Evolutionary conservation across 2,329 filamentous ascomycete genomes (phyloP).

Genomic region (Teratosphaeria nubilosa): DNA sequence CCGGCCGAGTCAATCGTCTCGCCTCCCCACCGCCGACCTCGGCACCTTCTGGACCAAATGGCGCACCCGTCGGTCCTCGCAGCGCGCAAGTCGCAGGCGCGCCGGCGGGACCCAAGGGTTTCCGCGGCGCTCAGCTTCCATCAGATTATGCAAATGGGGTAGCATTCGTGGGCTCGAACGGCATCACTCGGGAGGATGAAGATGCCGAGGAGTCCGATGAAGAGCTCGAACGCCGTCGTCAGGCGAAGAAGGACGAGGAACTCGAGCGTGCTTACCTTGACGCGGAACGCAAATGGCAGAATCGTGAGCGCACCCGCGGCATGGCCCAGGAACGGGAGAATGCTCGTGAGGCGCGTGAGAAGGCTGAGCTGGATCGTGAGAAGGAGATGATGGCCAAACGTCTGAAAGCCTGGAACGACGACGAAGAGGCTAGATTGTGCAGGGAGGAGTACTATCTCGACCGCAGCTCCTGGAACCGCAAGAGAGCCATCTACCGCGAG

Average conservation of each 20-base stretch:
- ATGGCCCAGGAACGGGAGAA: constrained; percentile 79
- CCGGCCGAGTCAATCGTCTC: constrained; percentile 54
- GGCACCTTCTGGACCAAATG: constrained; percentile 56
- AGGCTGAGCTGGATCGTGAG: constrained; percentile 52
- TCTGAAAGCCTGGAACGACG: constrained; percentile 79
- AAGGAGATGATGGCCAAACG: constrained; percentile 60
- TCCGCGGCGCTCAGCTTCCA: constrained; percentile 50
- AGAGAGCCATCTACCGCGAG: constrained; percentile 61
- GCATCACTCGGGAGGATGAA: constrained; percentile 54
- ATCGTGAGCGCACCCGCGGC: constrained; percentile 73
- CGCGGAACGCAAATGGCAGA: constrained; percentile 81
- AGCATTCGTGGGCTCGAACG: constrained; percentile 64
- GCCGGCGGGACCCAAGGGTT: constrained; percentile 59
- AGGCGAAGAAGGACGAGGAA: constrained; percentile 62
- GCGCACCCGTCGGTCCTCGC: constrained; percentile 65
- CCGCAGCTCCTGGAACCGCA: constrained; percentile 72
- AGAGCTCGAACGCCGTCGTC: constrained; percentile 65
- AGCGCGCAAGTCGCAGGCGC: constrained; percentile 57
- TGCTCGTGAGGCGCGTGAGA: constrained; percentile 67
- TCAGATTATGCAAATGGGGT: constrained; percentile 68
- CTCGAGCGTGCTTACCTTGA: constrained; percentile 73
- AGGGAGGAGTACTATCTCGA: constrained; percentile 89
- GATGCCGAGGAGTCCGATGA: constrained; percentile 81
- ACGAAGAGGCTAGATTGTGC: constrained; percentile 64
- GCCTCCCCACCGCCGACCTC: constrained; percentile 62